These are phyloP conservation scores for Fulvia fulva DNA, from an alignment of 2,329 filamentous ascomycete genomes.

Conservation along the genomic window DNA sequence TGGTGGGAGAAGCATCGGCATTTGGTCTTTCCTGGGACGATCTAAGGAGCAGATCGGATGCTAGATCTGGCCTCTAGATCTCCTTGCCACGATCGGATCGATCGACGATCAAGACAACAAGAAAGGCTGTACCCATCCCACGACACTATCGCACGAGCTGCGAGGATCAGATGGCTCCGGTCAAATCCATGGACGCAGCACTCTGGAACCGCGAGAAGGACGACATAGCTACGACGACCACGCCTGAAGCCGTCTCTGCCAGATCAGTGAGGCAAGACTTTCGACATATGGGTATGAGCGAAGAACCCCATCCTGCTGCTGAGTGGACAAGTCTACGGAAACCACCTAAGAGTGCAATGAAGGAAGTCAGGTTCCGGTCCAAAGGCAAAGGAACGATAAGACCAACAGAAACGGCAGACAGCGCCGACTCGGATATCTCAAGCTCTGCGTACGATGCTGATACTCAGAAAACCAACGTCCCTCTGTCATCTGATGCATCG, in stretches of 20 bases:
- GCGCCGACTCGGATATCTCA: too few relatives aligned
- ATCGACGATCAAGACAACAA: too few relatives aligned
- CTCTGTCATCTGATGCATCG: background rate
- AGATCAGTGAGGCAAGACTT: background rate
- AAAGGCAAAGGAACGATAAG: background rate
- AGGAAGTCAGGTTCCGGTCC: background rate
- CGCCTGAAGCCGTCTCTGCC: background rate
- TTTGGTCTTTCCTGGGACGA: conserved; percentile 29
- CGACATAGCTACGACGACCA: background rate
- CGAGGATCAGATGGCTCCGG: background rate
- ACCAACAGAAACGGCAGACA: too few relatives aligned
- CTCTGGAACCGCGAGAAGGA: background rate
- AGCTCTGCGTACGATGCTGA: background rate
- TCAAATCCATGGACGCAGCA: background rate
- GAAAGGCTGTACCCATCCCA: background rate
- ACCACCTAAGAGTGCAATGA: background rate
- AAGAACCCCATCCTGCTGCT: background rate
- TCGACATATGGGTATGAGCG: background rate
- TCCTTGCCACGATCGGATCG: background rate
- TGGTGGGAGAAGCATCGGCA: conserved; percentile 40
- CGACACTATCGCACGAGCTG: too few relatives aligned
- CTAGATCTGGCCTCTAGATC: too few relatives aligned
- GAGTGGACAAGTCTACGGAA: background rate
- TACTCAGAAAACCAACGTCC: background rate
- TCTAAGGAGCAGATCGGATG: too few relatives aligned